These are phyloP conservation scores for Astrephomene gubernaculifera DNA, from an alignment of 139 green algal species.

Conservation along the genomic window DNA sequence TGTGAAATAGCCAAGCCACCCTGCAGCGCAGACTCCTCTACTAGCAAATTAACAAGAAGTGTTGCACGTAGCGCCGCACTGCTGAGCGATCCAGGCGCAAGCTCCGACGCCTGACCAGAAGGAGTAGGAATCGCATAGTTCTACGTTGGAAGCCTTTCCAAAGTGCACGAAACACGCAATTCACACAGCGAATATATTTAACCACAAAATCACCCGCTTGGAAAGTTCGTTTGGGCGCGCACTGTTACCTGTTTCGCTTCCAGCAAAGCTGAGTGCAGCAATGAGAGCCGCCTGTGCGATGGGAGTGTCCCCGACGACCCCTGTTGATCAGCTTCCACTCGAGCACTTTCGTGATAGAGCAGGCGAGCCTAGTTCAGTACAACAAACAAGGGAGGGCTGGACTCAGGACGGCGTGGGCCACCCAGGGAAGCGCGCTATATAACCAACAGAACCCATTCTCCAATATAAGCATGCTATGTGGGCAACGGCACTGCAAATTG, in stretches of 20 bases:
- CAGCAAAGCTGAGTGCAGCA: slow-evolving; percentile 64
- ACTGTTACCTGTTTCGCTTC: slow-evolving; percentile 30
- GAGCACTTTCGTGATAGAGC: slow-evolving; percentile 74
- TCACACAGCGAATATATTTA: too few species aligned
- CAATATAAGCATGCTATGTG: too few species aligned
- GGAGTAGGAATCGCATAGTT: neutral
- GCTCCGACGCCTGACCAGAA: slow-evolving; percentile 45
- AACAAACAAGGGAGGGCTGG: too few species aligned
- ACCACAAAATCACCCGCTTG: too few species aligned
- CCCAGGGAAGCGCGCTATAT: too few species aligned
- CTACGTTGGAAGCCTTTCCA: neutral
- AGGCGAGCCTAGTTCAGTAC: slow-evolving; percentile 76
- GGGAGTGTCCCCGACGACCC: slow-evolving; percentile 14
- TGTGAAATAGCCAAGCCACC: slow-evolving; percentile 10
- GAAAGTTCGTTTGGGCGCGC: neutral
- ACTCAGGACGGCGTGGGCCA: too few species aligned
- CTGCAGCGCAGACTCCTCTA: slow-evolving; percentile 62
- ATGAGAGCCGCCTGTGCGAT: slow-evolving; percentile 54
- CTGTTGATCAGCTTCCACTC: slow-evolving; percentile 45
- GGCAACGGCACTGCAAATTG: too few species aligned
- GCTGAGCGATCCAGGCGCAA: slow-evolving; percentile 64
- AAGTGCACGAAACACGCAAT: neutral
- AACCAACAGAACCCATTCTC: too few species aligned
- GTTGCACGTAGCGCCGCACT: slow-evolving; percentile 66
- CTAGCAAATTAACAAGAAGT: slow-evolving; percentile 71